These are phyloP conservation scores for Alternaria sp. DNA, from an alignment of 2,329 filamentous ascomycete genomes.

Conservation along the genomic window DNA sequence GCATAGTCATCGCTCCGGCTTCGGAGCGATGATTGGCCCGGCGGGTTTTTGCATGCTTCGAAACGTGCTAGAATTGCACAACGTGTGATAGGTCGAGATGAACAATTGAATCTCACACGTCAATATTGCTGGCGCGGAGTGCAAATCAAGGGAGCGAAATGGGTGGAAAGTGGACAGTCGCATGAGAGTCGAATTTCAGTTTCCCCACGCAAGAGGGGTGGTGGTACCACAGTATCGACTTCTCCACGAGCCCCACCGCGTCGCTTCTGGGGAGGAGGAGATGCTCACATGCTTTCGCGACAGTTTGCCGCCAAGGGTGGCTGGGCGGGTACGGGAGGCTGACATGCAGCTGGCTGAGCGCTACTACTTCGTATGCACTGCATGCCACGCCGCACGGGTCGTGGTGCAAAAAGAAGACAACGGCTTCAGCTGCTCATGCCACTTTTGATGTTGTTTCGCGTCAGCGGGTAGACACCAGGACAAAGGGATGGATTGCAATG, in stretches of 20 bases:
- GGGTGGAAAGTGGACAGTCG: slow-evolving; percentile 19
- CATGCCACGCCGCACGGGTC: slow-evolving; percentile 23
- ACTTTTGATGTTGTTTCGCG: slow-evolving; percentile 18
- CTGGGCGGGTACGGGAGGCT: slow-evolving; percentile 33
- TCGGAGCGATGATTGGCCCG: slow-evolving; percentile 37
- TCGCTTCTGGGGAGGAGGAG: slow-evolving; percentile 21
- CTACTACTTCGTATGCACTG: slow-evolving; percentile 16
- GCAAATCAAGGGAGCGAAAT: slow-evolving; percentile 7
- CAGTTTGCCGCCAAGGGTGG: slow-evolving; percentile 29
- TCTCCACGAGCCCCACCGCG: slow-evolving; percentile 36
- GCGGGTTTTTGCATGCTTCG: slow-evolving; percentile 24
- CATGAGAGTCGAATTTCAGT: slow-evolving; percentile 13
- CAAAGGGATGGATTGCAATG: slow-evolving; percentile 4
- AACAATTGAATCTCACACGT: slow-evolving; percentile 25
- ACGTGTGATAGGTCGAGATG: slow-evolving; percentile 34
- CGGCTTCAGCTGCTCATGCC: slow-evolving; percentile 24
- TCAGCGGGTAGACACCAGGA: slow-evolving; percentile 13
- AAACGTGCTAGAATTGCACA: slow-evolving; percentile 31
- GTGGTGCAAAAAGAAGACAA: slow-evolving; percentile 21
- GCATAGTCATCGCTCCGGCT: slow-evolving; percentile 41
- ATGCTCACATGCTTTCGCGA: slow-evolving; percentile 39
- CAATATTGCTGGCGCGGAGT: slow-evolving; percentile 5
- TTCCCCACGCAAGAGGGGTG: slow-evolving; percentile 35
- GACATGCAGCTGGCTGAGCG: slow-evolving; percentile 32
- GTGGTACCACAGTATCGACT: slow-evolving; percentile 9